phyloP scores from a whole-genome alignment of 2,329 filamentous ascomycete genomes.

The Alternaria triticimaculans region DNA sequence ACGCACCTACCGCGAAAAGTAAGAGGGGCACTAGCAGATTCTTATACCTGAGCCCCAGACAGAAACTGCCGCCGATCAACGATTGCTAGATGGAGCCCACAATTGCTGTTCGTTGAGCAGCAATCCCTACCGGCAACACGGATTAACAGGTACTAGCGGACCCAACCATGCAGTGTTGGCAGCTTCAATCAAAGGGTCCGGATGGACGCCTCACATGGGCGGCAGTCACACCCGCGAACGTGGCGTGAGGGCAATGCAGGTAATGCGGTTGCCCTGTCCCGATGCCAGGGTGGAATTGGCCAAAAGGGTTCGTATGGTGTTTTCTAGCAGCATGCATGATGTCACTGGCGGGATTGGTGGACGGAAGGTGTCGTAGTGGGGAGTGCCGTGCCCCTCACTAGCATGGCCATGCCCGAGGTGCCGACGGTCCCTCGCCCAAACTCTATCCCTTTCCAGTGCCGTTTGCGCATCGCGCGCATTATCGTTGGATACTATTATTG shows the following conservation, averaged over 20 bases:
- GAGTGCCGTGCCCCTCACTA: constrained; percentile 19
- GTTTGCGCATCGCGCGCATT: constrained; percentile 6
- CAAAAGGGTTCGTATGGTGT: background rate
- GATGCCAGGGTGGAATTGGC: background rate
- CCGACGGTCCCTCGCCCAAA: constrained; percentile 22
- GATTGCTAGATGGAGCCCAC: constrained; percentile 26
- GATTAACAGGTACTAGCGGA: constrained; percentile 27
- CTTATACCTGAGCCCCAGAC: constrained; percentile 26
- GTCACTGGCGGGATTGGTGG: constrained; percentile 13
- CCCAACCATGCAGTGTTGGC: constrained; percentile 15
- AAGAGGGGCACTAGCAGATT: constrained; percentile 28
- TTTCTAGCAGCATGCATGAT: constrained; percentile 11
- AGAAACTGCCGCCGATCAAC: constrained; percentile 11
- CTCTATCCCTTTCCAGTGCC: background rate
- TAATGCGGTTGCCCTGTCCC: background rate
- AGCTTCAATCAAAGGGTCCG: constrained; percentile 18
- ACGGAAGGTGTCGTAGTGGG: constrained; percentile 5
- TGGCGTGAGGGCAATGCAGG: constrained; percentile 12
- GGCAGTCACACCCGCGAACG: constrained; percentile 10
- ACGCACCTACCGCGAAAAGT: constrained; percentile 26
- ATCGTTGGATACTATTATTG: constrained; percentile 2
- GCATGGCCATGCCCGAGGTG: constrained; percentile 14
- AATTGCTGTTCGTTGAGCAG: constrained; percentile 31
- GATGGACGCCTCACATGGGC: constrained; percentile 7
- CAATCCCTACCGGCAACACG: constrained; percentile 18